phyloP scores from a whole-genome alignment of 1,284 basidiomycete species.

The Boletus albobrunnescens region DNA sequence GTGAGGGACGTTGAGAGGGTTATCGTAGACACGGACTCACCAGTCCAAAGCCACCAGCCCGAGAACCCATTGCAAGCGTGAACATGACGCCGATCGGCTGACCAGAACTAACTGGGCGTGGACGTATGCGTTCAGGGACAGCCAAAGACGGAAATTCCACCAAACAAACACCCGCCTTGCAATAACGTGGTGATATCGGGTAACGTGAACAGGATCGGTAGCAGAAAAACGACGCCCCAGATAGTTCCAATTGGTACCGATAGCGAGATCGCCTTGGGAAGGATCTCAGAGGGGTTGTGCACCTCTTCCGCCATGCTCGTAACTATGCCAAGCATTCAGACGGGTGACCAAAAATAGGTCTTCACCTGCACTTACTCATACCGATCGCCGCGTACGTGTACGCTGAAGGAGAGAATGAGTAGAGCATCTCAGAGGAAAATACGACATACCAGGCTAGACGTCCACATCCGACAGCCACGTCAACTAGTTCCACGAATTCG shows the following conservation, averaged over 20 bases:
- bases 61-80: conserved; percentile 58
- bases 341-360: neutral
- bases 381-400: conserved; percentile 52
- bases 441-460: conserved; percentile 36
- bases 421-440: neutral
- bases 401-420: conserved; percentile 29
- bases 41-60: conserved; percentile 60
- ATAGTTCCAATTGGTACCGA: conserved; percentile 62
- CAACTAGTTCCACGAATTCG: neutral
- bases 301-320: conserved; percentile 66
- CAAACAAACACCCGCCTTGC: conserved; percentile 32
- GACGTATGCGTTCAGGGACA: conserved; percentile 12
- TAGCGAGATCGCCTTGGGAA: conserved; percentile 57
- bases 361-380: conserved; percentile 40
- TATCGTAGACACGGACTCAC: conserved; percentile 30
- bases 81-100: conserved; percentile 67
- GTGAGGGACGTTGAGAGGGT: neutral
- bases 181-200: conserved; percentile 54
- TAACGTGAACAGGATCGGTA: conserved; percentile 67
- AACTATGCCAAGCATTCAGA: conserved; percentile 33
- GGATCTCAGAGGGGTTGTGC: conserved; percentile 49
- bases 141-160: neutral
- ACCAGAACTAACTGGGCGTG: conserved; percentile 48
- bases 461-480: neutral
- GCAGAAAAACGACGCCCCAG: conserved; percentile 57